Conservation (phyloP, 495 filamentous ascomycete species). For the Penicillium diatomitis region DNA sequence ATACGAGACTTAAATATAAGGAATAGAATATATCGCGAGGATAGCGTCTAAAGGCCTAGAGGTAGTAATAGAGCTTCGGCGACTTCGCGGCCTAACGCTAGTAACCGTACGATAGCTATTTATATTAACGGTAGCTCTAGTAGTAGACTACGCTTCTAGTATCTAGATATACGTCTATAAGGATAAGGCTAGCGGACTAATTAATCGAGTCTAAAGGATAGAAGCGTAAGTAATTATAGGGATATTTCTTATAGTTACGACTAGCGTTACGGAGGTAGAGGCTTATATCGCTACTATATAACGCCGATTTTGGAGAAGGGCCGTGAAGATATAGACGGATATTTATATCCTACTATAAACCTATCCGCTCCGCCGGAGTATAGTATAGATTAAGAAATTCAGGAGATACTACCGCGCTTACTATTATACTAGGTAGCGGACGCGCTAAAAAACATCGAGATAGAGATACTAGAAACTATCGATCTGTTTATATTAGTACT, state of each 20-base stretch:
- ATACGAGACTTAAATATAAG: conserved; percentile 18
- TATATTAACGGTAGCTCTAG: conserved; percentile 17
- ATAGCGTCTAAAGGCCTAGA: conserved; percentile 18
- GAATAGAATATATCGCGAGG: conserved; percentile 11
- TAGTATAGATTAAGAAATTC: conserved; percentile 8
- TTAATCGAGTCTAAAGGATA: conserved; percentile 19
- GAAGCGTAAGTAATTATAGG: conserved; percentile 25
- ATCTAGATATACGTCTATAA: conserved; percentile 22
- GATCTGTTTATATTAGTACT: conserved; percentile 3
- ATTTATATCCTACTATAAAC: conserved; percentile 14
- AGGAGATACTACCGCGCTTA: conserved; percentile 9
- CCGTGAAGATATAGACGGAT: conserved; percentile 17
- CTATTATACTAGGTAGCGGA: conserved; percentile 6
- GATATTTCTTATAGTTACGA: conserved; percentile 9
- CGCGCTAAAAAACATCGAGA: conserved; percentile 7
- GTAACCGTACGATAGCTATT: conserved; percentile 8
- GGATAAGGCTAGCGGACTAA: conserved; percentile 12
- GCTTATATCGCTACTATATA: conserved; percentile 13
- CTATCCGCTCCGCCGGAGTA: conserved; percentile 14
- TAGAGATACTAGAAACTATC: conserved; percentile 11
- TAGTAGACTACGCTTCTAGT: conserved; percentile 26
- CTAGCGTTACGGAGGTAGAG: conserved; percentile 4
- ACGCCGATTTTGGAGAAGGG: conserved; percentile 14
- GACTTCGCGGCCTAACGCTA: conserved; percentile 15
- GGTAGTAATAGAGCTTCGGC: conserved; percentile 17